Evolutionary conservation across 768 basidiomycete genomes (phyloP), one percentile per base, ranked within the genome.

Genomic region (Leccinum aurantiacum): DNA sequence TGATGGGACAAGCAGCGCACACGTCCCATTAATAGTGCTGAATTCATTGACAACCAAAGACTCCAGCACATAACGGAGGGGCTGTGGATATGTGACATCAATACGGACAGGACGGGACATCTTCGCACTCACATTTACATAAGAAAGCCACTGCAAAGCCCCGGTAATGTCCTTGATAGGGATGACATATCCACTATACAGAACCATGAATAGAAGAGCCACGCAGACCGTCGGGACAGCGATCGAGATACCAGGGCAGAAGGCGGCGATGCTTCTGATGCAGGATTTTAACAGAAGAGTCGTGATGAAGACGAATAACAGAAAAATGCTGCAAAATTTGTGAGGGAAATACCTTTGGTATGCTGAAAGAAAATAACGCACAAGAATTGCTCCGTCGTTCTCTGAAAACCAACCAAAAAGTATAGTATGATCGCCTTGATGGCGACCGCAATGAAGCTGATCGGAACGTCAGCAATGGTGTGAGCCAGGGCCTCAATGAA

Each of bases 221-320:
- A 80, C 47, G 6, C 68, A 73, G 0, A 72, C 65, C 1, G 71
- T 44, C 3, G 75, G 67, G 50, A 74, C 57, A 8, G 88, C 86
- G 0, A 82, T 79, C 0, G 86, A 80, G 47, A 82, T 80, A 17
- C 75, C 71, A 38, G 76, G 75, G 65, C 85, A 84, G 15, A 76
- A 76, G 0, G 87, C 84, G 1, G 87, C 84, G 29, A 89, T 65
- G 0, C 76, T 77, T 38, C 91, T 80, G 81, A 91, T 94, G 80
- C 84, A 92, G 0, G 83, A 81, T 68, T 86, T 88, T 85, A 92
- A 88, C 6, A 84, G 76, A 33, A 90, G 54, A 24, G 85, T 80
- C 65, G 84, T 78, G 3, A 77, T 71, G 56, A 84, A 78, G 6
- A 82, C 59, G 64, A 85, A 79, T 31, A 90, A 70, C 69, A 82